A percentile compares a stretch with the other conserved stretches of the same genome.
Evolutionary conservation across 345 rosid genomes (phyloP).

Genomic region (Bretschneidera sinensis): DNA sequence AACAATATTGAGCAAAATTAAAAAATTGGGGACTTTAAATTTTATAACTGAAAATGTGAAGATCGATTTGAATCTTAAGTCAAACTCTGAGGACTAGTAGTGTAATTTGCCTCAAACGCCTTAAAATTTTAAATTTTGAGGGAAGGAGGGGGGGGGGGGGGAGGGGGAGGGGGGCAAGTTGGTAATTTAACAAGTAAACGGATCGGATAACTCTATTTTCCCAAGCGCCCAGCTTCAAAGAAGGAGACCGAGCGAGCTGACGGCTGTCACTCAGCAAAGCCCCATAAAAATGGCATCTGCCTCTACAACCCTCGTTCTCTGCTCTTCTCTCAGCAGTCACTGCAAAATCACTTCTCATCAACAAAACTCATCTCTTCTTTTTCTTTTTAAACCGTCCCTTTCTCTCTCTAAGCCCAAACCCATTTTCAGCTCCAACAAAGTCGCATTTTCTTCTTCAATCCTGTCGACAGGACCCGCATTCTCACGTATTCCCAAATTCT

Average conservation of each 20-base stretch:
- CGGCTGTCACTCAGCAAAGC: not conserved
- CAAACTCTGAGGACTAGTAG: too few species aligned
- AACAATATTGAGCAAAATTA: too few species aligned
- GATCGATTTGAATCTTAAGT: too few species aligned
- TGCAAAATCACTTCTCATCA: conserved; percentile 47
- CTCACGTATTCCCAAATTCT: conserved; percentile 33
- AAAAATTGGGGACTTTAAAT: too few species aligned
- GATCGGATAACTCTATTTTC: not conserved
- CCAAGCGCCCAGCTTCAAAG: not conserved
- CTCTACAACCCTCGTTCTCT: conserved; percentile 47
- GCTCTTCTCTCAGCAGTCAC: conserved; percentile 50
- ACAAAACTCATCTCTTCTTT: conserved; percentile 9
- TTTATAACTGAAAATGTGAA: too few species aligned
- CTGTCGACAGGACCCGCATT: conserved; percentile 30
- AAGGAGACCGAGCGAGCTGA: not conserved
- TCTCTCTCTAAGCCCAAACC: conserved; percentile 25
- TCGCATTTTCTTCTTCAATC: conserved; percentile 16
- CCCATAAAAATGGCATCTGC: conserved; percentile 41
- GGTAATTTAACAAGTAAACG: not conserved
- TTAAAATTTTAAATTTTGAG: too few species aligned
- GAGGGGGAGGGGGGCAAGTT: not conserved
- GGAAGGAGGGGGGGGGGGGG: too few species aligned
- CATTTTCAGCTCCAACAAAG: conserved; percentile 14
- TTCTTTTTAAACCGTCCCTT: conserved; percentile 27
- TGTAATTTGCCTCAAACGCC: too few species aligned